Base-by-base conservation (phyloP, 139 green algal genomes). In the Trebouxia sp. region DNA sequence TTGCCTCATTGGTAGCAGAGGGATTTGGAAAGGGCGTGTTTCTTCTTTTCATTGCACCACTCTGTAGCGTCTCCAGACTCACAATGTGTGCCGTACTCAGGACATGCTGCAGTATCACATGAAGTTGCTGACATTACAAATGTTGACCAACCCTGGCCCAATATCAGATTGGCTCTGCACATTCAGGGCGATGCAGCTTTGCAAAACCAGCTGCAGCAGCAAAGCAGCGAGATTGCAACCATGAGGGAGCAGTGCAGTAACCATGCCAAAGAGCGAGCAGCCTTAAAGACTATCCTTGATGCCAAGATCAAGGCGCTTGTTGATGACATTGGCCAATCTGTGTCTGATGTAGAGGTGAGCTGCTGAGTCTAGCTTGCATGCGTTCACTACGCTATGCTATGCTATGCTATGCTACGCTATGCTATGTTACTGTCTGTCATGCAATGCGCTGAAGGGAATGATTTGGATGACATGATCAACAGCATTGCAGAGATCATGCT, bases 281-380 rank as follows among this genome's bases (percentile, higher is more conserved):
- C 92, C 12, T 84, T 96, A 58, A 90, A 92, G 37, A 91, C 91
- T 48, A 97, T 97, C 78, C 82, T 96, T 39, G 88, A 96, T 42
- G 85, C 81, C 80, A 94, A 95, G 83, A 89, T 96, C 41, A 76
- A 85, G 17, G 56, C 85, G 6, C 86, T 93, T 30, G 83, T 93
- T 22, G 85, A 84, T 3, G 88, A 93, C 45, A 75, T 95, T 6
- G 55, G 48, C 12, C 83, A 82, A 47, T 88, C 81, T 28, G 42
- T 91, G 30, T 41, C 53, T 14, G 81, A 88, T 26, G 74, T 91
- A 10, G 83, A 78, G 78, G 65, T 83, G 32, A 35, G 45, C 14
- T 30, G 5, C 20, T 12, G 20, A 20, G 48, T 9, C 12, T 45
- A 14, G 24, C 39, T 62, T 65, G 38, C 17, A 14, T 30, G 6